These are phyloP conservation scores for Wickerhamomyces xylosicus DNA, from an alignment of 805 yeast genomes.

Conservation along the genomic window DNA sequence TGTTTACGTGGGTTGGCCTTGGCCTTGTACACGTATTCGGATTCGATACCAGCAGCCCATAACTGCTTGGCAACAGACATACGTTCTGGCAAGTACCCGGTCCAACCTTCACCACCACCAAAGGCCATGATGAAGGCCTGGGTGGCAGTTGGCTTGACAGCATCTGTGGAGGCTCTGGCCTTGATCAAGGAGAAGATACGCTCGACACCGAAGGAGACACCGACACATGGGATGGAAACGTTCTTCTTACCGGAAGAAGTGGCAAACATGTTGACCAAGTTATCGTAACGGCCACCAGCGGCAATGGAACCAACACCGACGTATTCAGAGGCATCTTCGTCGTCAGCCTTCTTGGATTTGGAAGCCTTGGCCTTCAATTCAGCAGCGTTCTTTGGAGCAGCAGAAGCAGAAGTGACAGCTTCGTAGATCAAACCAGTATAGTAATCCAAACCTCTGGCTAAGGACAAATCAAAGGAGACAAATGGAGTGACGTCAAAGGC, in stretches of 20 bases:
- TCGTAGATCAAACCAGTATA: constrained; percentile 96
- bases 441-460: constrained; percentile 96
- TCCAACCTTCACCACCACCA: constrained; percentile 97
- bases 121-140: constrained; percentile 96
- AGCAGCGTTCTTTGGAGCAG: constrained; percentile 81
- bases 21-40: constrained; percentile 86
- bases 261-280: constrained; percentile 92
- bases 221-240: constrained; percentile 88
- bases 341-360: constrained; percentile 32
- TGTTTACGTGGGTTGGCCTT: constrained; percentile 94
- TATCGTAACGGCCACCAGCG: constrained; percentile 98
- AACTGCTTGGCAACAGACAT: constrained; percentile 74
- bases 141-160: constrained; percentile 75
- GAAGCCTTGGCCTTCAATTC: constrained; percentile 42
- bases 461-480: constrained; percentile 82
- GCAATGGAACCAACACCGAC: constrained; percentile 99
- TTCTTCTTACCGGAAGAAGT: constrained; percentile 71
- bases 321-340: constrained; percentile 89
- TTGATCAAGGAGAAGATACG: constrained; percentile 85
- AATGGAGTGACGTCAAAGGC: constrained; percentile 65
- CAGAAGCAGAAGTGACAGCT: constrained; percentile 90
- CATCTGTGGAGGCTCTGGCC: constrained; percentile 44
- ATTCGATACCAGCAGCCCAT: constrained; percentile 84
- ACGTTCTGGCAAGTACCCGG: constrained; percentile 85
- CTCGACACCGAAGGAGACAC: constrained; percentile 95